Evolutionary conservation across 352 stramenopile genomes (phyloP).

Genomic region (Phytopythium sindhum): DNA sequence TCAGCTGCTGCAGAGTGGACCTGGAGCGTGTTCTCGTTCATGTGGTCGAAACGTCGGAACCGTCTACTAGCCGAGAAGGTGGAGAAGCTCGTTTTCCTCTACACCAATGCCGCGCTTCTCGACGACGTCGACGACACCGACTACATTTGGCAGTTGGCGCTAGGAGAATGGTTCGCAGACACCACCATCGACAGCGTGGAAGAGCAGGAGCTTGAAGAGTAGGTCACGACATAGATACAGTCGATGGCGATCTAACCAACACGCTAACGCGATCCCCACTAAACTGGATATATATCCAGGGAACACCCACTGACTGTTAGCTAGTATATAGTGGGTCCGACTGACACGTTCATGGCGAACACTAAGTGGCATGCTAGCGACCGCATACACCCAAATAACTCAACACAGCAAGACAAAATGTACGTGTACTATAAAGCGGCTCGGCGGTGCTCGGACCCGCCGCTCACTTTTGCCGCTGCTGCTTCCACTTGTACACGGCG

Average conservation of each 20-base stretch:
- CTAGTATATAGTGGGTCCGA: too few species aligned
- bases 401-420: neutral
- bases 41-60: neutral
- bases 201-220: too few species aligned
- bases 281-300: too few species aligned
- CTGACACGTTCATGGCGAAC: too few species aligned
- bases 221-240: too few species aligned
- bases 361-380: too few species aligned
- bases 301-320: too few species aligned
- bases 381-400: too few species aligned
- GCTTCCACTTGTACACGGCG: slow-evolving; percentile 88
- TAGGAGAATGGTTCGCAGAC: neutral
- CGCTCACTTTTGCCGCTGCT: slow-evolving; percentile 79
- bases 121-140: neutral
- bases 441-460: neutral
- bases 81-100: neutral
- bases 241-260: too few species aligned
- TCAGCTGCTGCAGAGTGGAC: neutral
- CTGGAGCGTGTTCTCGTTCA: neutral
- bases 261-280: too few species aligned
- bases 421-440: neutral
- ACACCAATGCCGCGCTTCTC: neutral
- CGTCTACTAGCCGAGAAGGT: neutral
- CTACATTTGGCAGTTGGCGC: neutral
- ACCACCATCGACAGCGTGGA: too few species aligned